phyloP scores from a whole-genome alignment of 192 early-diverging fungal species.

The Coemansia sp. region DNA sequence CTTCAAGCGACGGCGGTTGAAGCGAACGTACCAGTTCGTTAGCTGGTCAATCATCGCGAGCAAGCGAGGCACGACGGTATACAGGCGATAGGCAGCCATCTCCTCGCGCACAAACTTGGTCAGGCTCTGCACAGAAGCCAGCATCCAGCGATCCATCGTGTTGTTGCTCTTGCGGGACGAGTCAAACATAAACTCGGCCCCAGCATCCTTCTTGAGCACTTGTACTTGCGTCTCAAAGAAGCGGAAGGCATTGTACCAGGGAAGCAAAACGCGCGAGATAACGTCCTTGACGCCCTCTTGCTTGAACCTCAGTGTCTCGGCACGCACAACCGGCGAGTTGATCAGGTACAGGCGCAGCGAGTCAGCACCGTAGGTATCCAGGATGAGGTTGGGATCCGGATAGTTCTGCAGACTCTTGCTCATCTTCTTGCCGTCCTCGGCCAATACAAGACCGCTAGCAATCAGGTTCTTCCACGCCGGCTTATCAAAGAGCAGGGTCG shows the following conservation, averaged over 20 bases:
- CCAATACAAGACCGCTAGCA: conserved; percentile 94
- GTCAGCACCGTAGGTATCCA: conserved; percentile 93
- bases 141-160: conserved; percentile 98
- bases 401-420: conserved; percentile 98
- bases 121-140: conserved; percentile 92
- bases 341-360: conserved; percentile 93
- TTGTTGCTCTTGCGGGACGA: conserved; percentile 74
- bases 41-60: conserved; percentile 89
- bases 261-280: conserved; percentile 90
- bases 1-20: conserved; percentile 97
- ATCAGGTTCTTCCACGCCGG: conserved; percentile 98
- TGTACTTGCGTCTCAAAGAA: conserved; percentile 94
- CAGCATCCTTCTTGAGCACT: conserved; percentile 81
- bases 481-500: conserved; percentile 92
- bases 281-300: conserved; percentile 98
- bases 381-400: conserved; percentile 83
- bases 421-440: conserved; percentile 99
- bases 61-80: conserved; percentile 95
- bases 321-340: conserved; percentile 97
- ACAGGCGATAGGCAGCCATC: conserved; percentile 95
- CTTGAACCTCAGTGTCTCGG: conserved; percentile 93
- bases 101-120: conserved; percentile 92
- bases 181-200: conserved; percentile 81
- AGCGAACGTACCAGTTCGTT: conserved; percentile 99
- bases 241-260: conserved; percentile 98